phyloP scores from a whole-genome alignment of 2,329 filamentous ascomycete species.

The Chaetoscypha palmicola region DNA sequence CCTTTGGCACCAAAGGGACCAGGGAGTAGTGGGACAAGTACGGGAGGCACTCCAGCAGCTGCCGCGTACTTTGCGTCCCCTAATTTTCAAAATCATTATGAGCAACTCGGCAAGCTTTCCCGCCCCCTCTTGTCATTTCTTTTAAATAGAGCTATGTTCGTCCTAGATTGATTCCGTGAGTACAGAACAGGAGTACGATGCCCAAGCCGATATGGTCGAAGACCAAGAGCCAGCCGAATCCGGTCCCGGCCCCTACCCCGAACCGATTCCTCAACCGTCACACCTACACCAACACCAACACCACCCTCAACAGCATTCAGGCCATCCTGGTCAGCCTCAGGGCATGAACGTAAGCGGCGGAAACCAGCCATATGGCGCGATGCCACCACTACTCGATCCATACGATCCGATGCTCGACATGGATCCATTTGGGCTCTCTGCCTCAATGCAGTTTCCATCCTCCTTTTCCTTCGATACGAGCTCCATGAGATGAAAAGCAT shows the following conservation, averaged over 20 bases:
- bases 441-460: slow-evolving; percentile 90
- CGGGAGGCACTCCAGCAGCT: slow-evolving; percentile 34
- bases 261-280: slow-evolving; percentile 39
- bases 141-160: slow-evolving; percentile 53
- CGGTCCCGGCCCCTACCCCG: slow-evolving; percentile 59
- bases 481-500: slow-evolving; percentile 30
- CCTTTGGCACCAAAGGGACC: slow-evolving; percentile 26
- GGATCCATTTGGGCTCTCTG: slow-evolving; percentile 87
- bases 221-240: slow-evolving; percentile 66
- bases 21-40: slow-evolving; percentile 31
- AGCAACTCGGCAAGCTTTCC: slow-evolving; percentile 84
- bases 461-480: slow-evolving; percentile 64
- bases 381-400: slow-evolving; percentile 49
- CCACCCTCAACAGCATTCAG: slow-evolving; percentile 29
- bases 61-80: slow-evolving; percentile 71
- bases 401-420: slow-evolving; percentile 87
- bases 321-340: slow-evolving; percentile 36
- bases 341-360: slow-evolving; percentile 34
- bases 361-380: slow-evolving; percentile 34
- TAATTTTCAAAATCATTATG: slow-evolving; percentile 81
- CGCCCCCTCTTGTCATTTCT: slow-evolving; percentile 39
- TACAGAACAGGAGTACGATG: slow-evolving; percentile 96
- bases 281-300: slow-evolving; percentile 24
- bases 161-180: slow-evolving; percentile 58
- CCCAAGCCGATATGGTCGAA: slow-evolving; percentile 81